A percentile compares a stretch with the other conserved stretches of the same genome.
phyloP scores from a whole-genome alignment of 2,329 filamentous ascomycete genomes.

The Aspergillus sp. region DNA sequence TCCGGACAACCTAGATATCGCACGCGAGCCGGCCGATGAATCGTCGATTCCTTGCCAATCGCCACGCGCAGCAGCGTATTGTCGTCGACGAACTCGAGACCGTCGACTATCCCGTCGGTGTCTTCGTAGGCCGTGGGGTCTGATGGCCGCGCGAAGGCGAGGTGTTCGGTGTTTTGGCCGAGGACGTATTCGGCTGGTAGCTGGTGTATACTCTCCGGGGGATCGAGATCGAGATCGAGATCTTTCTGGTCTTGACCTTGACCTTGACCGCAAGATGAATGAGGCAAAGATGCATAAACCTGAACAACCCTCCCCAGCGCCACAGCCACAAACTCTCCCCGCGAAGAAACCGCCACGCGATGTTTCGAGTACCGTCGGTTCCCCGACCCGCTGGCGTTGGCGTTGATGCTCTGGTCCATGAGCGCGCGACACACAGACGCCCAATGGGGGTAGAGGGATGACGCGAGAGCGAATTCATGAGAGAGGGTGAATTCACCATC shows the following conservation, averaged over 20 bases:
- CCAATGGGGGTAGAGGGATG: conserved; percentile 20
- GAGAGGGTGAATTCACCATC: background rate
- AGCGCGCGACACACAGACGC: conserved; percentile 16
- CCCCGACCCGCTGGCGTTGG: conserved; percentile 2
- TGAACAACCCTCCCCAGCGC: conserved; percentile 20
- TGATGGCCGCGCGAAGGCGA: background rate
- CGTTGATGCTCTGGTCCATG: background rate
- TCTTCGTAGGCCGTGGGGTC: conserved; percentile 13
- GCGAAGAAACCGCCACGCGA: conserved; percentile 17
- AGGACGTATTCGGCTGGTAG: conserved; percentile 16
- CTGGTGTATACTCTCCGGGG: no score
- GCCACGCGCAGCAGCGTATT: conserved; percentile 20
- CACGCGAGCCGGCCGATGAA: conserved; percentile 17
- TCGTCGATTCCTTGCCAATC: conserved; percentile 17
- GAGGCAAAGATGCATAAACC: conserved; percentile 11
- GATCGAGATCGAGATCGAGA: no score
- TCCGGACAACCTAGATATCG: conserved; percentile 20
- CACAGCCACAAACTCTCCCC: conserved; percentile 17
- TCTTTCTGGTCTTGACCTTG: no score
- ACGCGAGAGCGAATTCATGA: conserved; percentile 5
- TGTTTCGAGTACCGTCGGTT: conserved; percentile 16
- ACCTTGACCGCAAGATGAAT: background rate
- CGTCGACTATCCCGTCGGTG: conserved; percentile 19
- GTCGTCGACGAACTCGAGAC: conserved; percentile 19
- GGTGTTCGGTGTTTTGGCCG: conserved; percentile 5